Percentiles rank a stretch among this genome's conserved stretches.
Evolutionary conservation across 2,329 filamentous ascomycete species (phyloP).

Genomic region (Arachnomyces sp.): DNA sequence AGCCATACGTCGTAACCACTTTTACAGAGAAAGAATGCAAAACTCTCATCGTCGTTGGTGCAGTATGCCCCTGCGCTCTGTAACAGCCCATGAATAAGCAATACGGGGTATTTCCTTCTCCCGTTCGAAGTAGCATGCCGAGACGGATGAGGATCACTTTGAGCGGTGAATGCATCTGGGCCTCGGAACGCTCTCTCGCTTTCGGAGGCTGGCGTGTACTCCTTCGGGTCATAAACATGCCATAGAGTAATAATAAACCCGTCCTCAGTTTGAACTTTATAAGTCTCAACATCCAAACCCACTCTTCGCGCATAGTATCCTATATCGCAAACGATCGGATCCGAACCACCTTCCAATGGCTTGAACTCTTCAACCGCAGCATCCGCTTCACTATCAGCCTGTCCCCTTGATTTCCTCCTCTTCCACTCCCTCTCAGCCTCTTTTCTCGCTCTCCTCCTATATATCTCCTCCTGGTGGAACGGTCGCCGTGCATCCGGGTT

Average conservation of each 20-base stretch:
- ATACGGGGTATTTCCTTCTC: slow-evolving; percentile 66
- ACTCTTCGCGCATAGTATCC: slow-evolving; percentile 81
- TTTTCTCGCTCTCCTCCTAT: slow-evolving; percentile 49
- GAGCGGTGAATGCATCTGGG: slow-evolving; percentile 55
- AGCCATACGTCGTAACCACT: slow-evolving; percentile 92
- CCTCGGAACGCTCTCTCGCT: slow-evolving; percentile 41
- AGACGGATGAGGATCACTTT: slow-evolving; percentile 21
- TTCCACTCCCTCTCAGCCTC: slow-evolving; percentile 59
- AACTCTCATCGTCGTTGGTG: slow-evolving; percentile 77
- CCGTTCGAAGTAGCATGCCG: slow-evolving; percentile 22
- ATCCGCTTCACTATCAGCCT: slow-evolving; percentile 36
- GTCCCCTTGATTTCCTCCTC: slow-evolving; percentile 32
- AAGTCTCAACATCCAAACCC: slow-evolving; percentile 75
- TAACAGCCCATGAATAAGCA: slow-evolving; percentile 80
- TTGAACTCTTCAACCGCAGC: slow-evolving; percentile 46
- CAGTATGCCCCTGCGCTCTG: slow-evolving; percentile 87
- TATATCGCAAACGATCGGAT: slow-evolving; percentile 70
- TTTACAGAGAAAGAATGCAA: slow-evolving; percentile 89
- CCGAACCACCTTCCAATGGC: slow-evolving; percentile 71
- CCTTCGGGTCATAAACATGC: slow-evolving; percentile 79
- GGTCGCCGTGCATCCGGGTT: slow-evolving; percentile 56
- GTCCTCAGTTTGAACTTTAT: slow-evolving; percentile 85
- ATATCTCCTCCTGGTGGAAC: slow-evolving; percentile 66
- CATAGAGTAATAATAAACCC: slow-evolving; percentile 84
- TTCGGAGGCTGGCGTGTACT: slow-evolving; percentile 53